Base-by-base conservation (phyloP, 768 basidiomycete genomes). In the Exidia glandulosa region DNA sequence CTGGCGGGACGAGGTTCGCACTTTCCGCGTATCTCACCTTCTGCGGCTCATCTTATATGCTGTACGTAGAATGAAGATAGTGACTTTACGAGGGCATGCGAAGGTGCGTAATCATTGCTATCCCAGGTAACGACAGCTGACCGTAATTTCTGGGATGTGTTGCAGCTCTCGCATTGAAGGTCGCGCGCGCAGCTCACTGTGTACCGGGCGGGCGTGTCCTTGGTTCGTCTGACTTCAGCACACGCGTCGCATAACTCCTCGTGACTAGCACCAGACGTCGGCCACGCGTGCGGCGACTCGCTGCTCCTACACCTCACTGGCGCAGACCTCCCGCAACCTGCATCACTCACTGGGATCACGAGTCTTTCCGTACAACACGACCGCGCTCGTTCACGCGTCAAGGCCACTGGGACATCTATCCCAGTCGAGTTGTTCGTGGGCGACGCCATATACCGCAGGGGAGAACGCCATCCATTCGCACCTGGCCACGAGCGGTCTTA, bases 201-300 rank as follows among this genome's bases (percentile, higher is more conserved):
- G 71, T 73, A 60, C 63, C 68, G 16, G 74, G 74, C 9, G 80
- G 76, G 27, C 72, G 69, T n/a, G 74, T 86, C 6, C 69, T 87
- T 57, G 85, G 85, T 84, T 65, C 32, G 71, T 66, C 12, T 10
- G 27, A 14, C 13, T 10, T n/a, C 2, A 13, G n/a, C n/a, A n/a
- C n/a, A n/a, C n/a, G n/a, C n/a, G n/a, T n/a, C n/a, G n/a, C n/a
- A n/a, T n/a, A n/a, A n/a, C n/a, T n/a, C n/a, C n/a, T n/a, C n/a
- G n/a, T n/a, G n/a, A n/a, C n/a, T n/a, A n/a, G n/a, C 10, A 52
- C 25, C 61, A 86, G 85, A 88, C 67, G 82, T 86, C 23, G 86
- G 85, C 14, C 79, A 84, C 65, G 86, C 84, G 45, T 83, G 79
- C 29, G 86, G 86, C 47, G 85, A 86, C 70, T 87, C 85, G 1